phyloP scores from a whole-genome alignment of 176 grass and related monocot genomes.

The Dactylis glomerata region DNA sequence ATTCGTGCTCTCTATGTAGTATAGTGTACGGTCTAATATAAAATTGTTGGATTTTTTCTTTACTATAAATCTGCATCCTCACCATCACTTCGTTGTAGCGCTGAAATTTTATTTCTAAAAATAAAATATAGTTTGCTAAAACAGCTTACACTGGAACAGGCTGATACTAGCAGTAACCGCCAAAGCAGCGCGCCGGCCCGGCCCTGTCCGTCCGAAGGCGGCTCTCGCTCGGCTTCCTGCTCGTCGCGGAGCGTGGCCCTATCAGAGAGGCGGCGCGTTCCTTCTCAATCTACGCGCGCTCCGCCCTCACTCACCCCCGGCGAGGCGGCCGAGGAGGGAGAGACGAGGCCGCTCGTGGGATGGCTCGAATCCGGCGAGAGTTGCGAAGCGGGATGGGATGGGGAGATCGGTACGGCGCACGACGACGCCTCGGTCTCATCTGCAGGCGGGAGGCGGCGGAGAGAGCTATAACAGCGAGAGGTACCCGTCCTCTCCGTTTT shows the following conservation, averaged over 20 bases:
- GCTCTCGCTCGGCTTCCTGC: slow-evolving; percentile 33
- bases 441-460: slow-evolving; percentile 13
- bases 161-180: no score
- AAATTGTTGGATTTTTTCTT: no score
- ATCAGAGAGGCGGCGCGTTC: neutral
- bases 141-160: no score
- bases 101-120: no score
- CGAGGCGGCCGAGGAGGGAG: neutral
- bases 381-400: neutral
- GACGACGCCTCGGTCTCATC: slow-evolving; percentile 17
- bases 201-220: slow-evolving; percentile 30
- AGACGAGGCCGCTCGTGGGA: neutral
- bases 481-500: slow-evolving; percentile 20
- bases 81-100: no score
- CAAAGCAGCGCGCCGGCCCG: slow-evolving; percentile 18
- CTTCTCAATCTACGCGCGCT: neutral
- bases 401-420: neutral
- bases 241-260: no score
- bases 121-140: no score
- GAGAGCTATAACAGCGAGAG: slow-evolving; percentile 34
- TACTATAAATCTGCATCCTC: no score
- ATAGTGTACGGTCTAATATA: no score
- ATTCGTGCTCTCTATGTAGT: no score
- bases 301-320: neutral
- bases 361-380: neutral